A percentile compares a stretch with the other conserved stretches of the same genome.
These are phyloP conservation scores for Rubroboletus satanas DNA, from an alignment of 768 basidiomycete species.

Conservation along the genomic window DNA sequence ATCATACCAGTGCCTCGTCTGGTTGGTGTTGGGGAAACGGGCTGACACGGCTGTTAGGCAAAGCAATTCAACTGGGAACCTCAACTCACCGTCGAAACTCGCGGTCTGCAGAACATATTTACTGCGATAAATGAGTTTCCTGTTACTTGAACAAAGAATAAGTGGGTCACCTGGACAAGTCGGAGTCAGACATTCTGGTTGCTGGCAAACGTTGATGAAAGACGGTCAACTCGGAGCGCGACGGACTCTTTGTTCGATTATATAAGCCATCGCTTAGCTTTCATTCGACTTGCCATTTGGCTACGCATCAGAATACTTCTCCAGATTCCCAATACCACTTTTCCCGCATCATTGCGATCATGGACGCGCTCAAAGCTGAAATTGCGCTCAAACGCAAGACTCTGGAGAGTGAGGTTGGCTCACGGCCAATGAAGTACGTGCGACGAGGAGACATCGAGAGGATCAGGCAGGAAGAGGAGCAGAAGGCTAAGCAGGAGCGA, in stretches of 20 bases:
- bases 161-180: conserved; percentile 50
- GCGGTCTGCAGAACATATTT: conserved; percentile 92
- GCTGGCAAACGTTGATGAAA: conserved; percentile 41
- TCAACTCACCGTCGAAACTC: conserved; percentile 77
- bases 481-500: conserved; percentile 30
- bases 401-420: conserved; percentile 42
- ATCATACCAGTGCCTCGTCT: conserved; percentile 91
- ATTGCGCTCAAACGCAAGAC: conserved; percentile 85
- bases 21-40: conserved; percentile 88
- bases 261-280: conserved; percentile 11
- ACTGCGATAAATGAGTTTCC: conserved; percentile 39
- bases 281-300: neutral
- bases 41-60: conserved; percentile 42
- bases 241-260: conserved; percentile 36
- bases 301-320: neutral
- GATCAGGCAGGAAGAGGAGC: conserved; percentile 46
- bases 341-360: conserved; percentile 27
- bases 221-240: conserved; percentile 23
- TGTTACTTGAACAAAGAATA: neutral
- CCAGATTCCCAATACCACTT: neutral
- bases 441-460: conserved; percentile 86
- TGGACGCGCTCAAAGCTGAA: conserved; percentile 91
- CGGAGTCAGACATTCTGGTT: conserved; percentile 58
- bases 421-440: conserved; percentile 82
- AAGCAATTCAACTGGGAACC: neutral